Evolutionary conservation across 2,329 filamentous ascomycete genomes (phyloP).

Genomic region (Endoconidiophora polonica): DNA sequence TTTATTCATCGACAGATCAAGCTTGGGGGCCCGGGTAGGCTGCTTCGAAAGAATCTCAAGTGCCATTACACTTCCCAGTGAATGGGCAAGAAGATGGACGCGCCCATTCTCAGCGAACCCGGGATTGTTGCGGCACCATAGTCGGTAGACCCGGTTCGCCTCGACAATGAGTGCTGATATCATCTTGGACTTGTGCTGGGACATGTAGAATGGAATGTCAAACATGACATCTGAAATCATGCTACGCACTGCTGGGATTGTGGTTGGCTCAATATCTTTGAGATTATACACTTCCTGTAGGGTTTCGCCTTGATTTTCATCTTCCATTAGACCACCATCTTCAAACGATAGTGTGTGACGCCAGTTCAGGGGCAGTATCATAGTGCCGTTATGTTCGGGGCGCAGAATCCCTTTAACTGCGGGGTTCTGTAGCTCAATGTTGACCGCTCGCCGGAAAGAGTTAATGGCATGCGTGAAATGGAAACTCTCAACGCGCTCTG

Average conservation of each 20-base stretch:
- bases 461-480: slow-evolving; percentile 97
- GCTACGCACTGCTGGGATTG: slow-evolving; percentile 79
- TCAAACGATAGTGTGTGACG: slow-evolving; percentile 76
- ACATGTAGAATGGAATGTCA: slow-evolving; percentile 95
- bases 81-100: slow-evolving; percentile 86
- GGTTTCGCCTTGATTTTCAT: slow-evolving; percentile 35
- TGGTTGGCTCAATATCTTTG: slow-evolving; percentile 81
- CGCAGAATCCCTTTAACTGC: slow-evolving; percentile 61
- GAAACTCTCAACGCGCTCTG: slow-evolving; percentile 85
- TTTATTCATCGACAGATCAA: slow-evolving; percentile 25
- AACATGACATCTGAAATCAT: slow-evolving; percentile 97
- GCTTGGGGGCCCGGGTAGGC: slow-evolving; percentile 49
- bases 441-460: slow-evolving; percentile 69
- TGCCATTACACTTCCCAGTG: slow-evolving; percentile 85
- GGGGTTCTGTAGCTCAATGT: slow-evolving; percentile 62
- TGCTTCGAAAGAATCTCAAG: slow-evolving; percentile 81
- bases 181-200: slow-evolving; percentile 91
- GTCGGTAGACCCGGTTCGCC: slow-evolving; percentile 84
- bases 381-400: slow-evolving; percentile 63
- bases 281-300: slow-evolving; percentile 42
- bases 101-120: slow-evolving; percentile 66
- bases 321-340: slow-evolving; percentile 48
- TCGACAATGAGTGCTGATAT: slow-evolving; percentile 73
- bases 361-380: slow-evolving; percentile 93
- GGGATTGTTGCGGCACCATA: slow-evolving; percentile 90